phyloP scores from a whole-genome alignment of 169 alveolate genomes.

The Eimeria necatrix region DNA sequence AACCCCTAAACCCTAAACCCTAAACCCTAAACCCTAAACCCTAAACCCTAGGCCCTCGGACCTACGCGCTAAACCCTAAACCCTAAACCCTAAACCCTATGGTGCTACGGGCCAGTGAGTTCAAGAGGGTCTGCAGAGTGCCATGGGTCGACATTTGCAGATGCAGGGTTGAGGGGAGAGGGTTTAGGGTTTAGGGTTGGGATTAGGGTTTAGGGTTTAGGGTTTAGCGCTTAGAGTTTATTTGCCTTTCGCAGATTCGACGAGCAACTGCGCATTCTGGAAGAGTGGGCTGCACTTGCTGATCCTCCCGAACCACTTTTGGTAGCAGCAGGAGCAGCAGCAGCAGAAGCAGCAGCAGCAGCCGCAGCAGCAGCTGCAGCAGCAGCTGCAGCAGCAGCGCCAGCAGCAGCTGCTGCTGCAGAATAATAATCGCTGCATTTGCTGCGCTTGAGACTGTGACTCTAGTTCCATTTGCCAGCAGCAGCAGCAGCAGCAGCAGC shows the following conservation, averaged over 20 bases:
- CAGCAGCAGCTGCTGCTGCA: background rate
- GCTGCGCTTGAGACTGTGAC: background rate
- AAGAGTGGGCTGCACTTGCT: background rate
- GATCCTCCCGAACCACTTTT: background rate
- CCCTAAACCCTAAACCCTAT: background rate
- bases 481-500: background rate
- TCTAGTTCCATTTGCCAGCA: background rate
- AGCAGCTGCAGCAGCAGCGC: background rate
- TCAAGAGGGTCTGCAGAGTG: background rate
- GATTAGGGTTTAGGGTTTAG: background rate
- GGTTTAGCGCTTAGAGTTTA: background rate
- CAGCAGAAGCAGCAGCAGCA: background rate
- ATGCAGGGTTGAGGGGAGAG: background rate
- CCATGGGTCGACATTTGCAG: no score
- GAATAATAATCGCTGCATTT: background rate
- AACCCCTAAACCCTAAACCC: slow-evolving; percentile 56
- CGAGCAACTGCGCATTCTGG: no score
- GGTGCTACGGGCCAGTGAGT: background rate
- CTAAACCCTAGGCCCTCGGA: background rate
- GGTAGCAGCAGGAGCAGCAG: background rate
- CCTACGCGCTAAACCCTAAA: background rate
- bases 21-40: background rate
- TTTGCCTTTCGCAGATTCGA: no score
- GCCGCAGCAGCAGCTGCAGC: background rate
- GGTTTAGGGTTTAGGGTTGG: background rate